Base-by-base conservation (phyloP, 768 basidiomycete species). In the Russula dissimulans region DNA sequence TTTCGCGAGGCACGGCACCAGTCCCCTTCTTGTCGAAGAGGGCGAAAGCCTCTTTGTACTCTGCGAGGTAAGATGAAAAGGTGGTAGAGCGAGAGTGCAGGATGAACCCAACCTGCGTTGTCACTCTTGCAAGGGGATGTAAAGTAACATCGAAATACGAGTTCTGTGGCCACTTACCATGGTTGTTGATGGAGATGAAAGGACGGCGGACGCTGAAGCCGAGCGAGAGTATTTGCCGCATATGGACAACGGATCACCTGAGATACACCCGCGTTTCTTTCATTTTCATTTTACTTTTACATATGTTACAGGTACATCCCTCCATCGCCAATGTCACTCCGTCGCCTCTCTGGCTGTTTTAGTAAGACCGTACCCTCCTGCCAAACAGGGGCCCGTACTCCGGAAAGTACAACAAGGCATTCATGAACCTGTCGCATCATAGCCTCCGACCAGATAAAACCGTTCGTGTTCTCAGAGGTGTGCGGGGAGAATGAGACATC, bases 11-110 rank as follows among this genome's bases (percentile, higher is more conserved):
- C 34, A 99, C 91, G 14, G 88, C 81, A 15, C 94, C 94, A 2
- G 88, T 91, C 41, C 97, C 97, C 66, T 86, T 86, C 78, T 98
- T 98, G 77, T 99, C 97, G 73, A 97, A 98, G 36, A 99, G 84
- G 47, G 97, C 94, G 69, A 97, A 97, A 2, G 95, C 95, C 73
- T 97, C 93, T 69, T 92, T 91, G 79, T 95, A 95, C 75, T 95
- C 93, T 91, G 57, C 12, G 42, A 56, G 22, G 32, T 54, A 51
- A 54, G 17, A 36, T 57, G 51, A 60, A 47, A 42, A 18, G 5
- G 38, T 42, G 4, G 32, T 39, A 42, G 42, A 38, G 66, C 43
- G 5, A 46, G 6, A 22, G 3, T 47, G 15, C 42, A 45, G 39
- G 52, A 26, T 48, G 41, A 15, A 50, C 43, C 59, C 53, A 59